These are phyloP conservation scores for Pseudozyma hubeiensis DNA, from an alignment of 1,284 basidiomycete species.

Conservation along the genomic window DNA sequence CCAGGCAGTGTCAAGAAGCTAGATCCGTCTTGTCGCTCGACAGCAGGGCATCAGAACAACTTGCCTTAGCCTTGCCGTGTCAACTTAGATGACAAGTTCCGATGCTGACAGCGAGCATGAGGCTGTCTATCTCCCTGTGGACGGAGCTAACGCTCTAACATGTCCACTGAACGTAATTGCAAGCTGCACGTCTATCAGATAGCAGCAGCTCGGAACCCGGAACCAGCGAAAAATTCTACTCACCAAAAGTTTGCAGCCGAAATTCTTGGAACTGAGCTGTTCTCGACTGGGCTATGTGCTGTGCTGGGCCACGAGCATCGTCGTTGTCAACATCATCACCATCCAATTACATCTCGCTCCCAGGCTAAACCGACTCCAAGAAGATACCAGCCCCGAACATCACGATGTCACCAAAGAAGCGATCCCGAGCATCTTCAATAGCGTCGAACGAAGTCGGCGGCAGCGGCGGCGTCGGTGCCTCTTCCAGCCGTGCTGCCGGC, in stretches of 20 bases:
- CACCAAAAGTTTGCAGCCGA: slow-evolving; percentile 4
- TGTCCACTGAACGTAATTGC: not conserved
- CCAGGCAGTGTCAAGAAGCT: too few relatives aligned
- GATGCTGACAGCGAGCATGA: too few relatives aligned
- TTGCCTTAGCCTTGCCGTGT: too few relatives aligned
- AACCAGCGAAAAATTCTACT: slow-evolving; percentile 8
- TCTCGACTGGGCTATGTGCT: too few relatives aligned
- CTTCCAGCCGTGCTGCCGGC: slow-evolving; percentile 24
- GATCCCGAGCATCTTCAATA: slow-evolving; percentile 44
- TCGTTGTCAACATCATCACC: slow-evolving; percentile 3
- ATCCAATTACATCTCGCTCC: not conserved
- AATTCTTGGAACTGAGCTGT: slow-evolving; percentile 3
- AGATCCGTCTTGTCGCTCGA: too few relatives aligned
- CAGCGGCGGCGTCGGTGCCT: slow-evolving; percentile 14
- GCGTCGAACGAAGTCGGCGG: slow-evolving; percentile 31
- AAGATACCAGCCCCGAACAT: too few relatives aligned
- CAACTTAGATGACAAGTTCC: too few relatives aligned
- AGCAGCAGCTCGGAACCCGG: slow-evolving; percentile 24
- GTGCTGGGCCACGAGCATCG: not conserved
- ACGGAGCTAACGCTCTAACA: slow-evolving; percentile 2
- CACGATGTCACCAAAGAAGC: slow-evolving; percentile 40
- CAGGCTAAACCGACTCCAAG: too few relatives aligned
- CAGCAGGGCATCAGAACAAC: too few relatives aligned
- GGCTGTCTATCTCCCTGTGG: too few relatives aligned
- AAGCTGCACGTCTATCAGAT: slow-evolving; percentile 17